Base-by-base conservation (phyloP, 371 early-diverging fungal genomes). In the Mucor irregularis region DNA sequence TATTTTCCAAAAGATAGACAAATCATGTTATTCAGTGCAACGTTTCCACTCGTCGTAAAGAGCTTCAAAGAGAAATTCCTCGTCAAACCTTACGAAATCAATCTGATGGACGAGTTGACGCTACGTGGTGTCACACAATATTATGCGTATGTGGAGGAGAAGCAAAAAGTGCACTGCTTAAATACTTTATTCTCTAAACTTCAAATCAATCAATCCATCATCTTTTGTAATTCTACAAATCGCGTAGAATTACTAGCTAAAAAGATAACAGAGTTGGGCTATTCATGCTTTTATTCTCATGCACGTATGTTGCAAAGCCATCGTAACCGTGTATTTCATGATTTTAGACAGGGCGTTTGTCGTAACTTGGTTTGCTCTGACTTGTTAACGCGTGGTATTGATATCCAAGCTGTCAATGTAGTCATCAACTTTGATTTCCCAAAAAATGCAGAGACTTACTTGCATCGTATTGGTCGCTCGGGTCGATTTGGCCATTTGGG, bases 361-460 rank as follows among this genome's bases (percentile, higher is more conserved):
- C 90, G 98, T 56, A 95, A 96, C 71, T 76, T 98, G 29, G 97
- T 98, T 30, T 95, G 96, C 75, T 93, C 97, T 38, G 81, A 99
- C 81, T 78, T 99, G 52, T 76, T 98, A 56, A 96, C 99, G 3
- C 89, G 99, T 63, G 99, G 99, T 79, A 99, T 99, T 64, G 99
- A 99, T 80, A 98, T 99, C 66, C 97, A 97, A 74, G 95, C 94
- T 21, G 97, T 99, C 43, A 99, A 99, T 78, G 95, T 99, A 10
- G 99, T 99, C 43, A 99, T 99, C 82, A 99, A 99, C 86, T 99
- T 97, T 88, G 99, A 99, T 76, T 96, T 99, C 70, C 99, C 99
- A 53, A 93, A 95, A 74, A 96, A 94, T 57, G 92, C 99, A 24
- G 99, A 99, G 71, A 98, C 98, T 4, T 99, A 99, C 70, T 82